Conservation (phyloP, 768 basidiomycete species). For the Russula earlei region DNA sequence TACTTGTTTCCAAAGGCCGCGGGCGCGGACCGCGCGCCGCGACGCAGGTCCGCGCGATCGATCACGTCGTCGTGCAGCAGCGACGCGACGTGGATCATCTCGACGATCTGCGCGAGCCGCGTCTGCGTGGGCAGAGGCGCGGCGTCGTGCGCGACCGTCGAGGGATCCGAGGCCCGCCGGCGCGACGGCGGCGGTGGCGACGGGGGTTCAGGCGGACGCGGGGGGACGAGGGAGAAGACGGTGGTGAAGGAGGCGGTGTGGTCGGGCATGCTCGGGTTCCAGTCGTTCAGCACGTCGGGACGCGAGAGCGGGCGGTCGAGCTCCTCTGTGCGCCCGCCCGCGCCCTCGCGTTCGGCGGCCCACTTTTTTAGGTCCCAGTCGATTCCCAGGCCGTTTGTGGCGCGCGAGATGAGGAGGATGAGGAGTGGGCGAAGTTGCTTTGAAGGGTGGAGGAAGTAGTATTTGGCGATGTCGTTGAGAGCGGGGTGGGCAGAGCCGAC, state of each 20-base stretch:
- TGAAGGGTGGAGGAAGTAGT: slow-evolving; percentile 84
- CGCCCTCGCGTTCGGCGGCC: slow-evolving; percentile 50
- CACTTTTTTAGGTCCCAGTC: slow-evolving; percentile 52
- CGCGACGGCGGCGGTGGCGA: slow-evolving; percentile 28
- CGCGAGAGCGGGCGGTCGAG: slow-evolving; percentile 74
- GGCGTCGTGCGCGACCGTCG: slow-evolving; percentile 26
- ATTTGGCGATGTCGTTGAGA: slow-evolving; percentile 79
- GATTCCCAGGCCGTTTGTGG: slow-evolving; percentile 82
- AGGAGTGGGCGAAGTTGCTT: slow-evolving; percentile 87
- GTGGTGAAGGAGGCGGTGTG: slow-evolving; percentile 57
- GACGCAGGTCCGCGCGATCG: slow-evolving; percentile 62
- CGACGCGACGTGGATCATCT: slow-evolving; percentile 97
- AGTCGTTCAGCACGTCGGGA: slow-evolving; percentile 81
- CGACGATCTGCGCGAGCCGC: slow-evolving; percentile 89
- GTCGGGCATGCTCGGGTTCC: slow-evolving; percentile 82
- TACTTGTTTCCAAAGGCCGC: slow-evolving; percentile 86
- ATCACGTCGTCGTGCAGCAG: slow-evolving; percentile 89
- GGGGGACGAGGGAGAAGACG: slow-evolving; percentile 41
- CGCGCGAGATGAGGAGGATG: slow-evolving; percentile 82
- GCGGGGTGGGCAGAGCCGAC: slow-evolving; percentile 86
- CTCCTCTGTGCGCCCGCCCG: slow-evolving; percentile 43
- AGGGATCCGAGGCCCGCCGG: slow-evolving; percentile 22
- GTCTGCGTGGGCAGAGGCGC: slow-evolving; percentile 77
- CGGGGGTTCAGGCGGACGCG: slow-evolving; percentile 32
- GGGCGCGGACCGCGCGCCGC: slow-evolving; percentile 59